Percentiles rank a stretch among this genome's conserved stretches.
These are phyloP conservation scores for Trifolium pratense DNA, from an alignment of 306 rosid species.

Conservation along the genomic window DNA sequence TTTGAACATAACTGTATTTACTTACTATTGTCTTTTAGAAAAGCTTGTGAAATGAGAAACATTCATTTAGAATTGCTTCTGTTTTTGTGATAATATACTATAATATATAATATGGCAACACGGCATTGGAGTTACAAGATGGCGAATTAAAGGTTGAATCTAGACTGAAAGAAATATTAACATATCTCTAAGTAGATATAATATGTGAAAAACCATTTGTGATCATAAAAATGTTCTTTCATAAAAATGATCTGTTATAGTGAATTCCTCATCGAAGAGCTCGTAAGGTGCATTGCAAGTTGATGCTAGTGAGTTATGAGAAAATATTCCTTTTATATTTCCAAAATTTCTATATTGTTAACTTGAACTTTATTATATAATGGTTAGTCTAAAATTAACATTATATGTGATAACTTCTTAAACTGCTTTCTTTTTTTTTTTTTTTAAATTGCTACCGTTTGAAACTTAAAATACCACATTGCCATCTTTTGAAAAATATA, in stretches of 20 bases:
- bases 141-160: no score
- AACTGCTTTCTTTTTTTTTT: conserved; percentile 4
- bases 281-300: conserved; percentile 39
- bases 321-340: background rate
- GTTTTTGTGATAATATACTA: no score
- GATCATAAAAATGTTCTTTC: conserved; percentile 52
- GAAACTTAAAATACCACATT: no score
- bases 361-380: conserved; percentile 21
- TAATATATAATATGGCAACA: no score
- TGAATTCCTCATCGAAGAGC: conserved; percentile 46
- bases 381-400: background rate
- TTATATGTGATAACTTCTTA: background rate
- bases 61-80: background rate
- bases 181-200: no score
- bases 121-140: no score
- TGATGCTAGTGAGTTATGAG: conserved; percentile 43
- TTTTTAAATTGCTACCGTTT: no score
- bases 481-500: no score
- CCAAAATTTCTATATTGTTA: conserved; percentile 5
- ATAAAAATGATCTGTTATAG: conserved; percentile 42
- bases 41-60: conserved; percentile 9
- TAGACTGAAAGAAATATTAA: no score
- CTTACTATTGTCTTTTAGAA: conserved; percentile 3
- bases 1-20: conserved; percentile 48
- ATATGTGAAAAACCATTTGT: no score